These are phyloP conservation scores for Ruellia speciosa DNA, from an alignment of 305 asterid genomes.

Conservation along the genomic window DNA sequence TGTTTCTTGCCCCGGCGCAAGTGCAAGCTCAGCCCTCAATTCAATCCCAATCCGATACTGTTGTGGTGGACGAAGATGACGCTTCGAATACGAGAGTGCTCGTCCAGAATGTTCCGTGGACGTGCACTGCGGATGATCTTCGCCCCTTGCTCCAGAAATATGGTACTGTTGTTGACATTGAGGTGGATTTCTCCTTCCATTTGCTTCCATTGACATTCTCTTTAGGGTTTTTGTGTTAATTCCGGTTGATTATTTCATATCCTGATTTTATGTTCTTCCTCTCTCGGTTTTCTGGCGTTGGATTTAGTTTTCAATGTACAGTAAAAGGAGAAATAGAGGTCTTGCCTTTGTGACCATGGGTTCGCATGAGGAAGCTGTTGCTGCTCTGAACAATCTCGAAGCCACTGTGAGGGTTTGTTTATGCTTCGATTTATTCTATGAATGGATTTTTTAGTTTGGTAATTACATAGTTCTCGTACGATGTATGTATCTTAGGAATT, in stretches of 20 bases:
- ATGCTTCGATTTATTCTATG: background rate
- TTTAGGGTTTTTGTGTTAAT: background rate
- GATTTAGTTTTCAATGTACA: conserved; percentile 68
- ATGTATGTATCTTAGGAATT: conserved; percentile 35
- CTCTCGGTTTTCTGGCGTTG: background rate
- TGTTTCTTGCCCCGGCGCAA: conserved; percentile 26
- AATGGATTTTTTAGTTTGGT: background rate
- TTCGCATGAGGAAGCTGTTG: conserved; percentile 74
- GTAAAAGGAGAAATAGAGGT: conserved; percentile 76
- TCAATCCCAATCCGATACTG: conserved; percentile 16
- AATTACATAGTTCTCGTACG: conserved; percentile 1
- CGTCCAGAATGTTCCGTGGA: conserved; percentile 84
- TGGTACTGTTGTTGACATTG: conserved; percentile 66
- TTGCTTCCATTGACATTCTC: background rate
- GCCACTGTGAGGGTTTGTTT: conserved; percentile 38
- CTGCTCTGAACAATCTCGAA: conserved; percentile 55
- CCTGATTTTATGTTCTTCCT: conserved; percentile 19
- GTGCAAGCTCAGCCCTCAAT: conserved; percentile 23
- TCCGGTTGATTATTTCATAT: background rate
- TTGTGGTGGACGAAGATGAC: conserved; percentile 30
- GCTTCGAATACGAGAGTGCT: conserved; percentile 49
- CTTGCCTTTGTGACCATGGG: conserved; percentile 81
- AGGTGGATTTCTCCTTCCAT: conserved; percentile 32
- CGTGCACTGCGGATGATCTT: conserved; percentile 50
- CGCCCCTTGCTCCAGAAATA: conserved; percentile 62